These are phyloP conservation scores for Phytophthora lateralis DNA, from an alignment of 352 stramenopile species.

Conservation along the genomic window DNA sequence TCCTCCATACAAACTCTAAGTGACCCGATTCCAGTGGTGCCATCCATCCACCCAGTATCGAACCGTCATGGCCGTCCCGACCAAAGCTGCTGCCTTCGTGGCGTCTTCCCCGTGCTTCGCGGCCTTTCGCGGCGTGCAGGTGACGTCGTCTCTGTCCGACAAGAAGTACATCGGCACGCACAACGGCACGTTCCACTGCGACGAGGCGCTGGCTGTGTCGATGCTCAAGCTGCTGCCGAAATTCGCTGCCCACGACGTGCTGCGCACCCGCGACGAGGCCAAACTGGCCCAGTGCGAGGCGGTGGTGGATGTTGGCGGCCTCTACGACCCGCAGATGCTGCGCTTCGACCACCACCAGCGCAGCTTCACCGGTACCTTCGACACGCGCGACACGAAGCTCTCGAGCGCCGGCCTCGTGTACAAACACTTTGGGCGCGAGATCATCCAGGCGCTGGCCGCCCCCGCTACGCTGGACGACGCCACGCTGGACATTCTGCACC, in stretches of 20 bases:
- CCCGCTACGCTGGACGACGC: slow-evolving; percentile 59
- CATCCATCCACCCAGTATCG: slow-evolving; percentile 2
- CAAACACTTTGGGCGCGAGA: slow-evolving; percentile 97
- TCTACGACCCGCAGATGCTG: slow-evolving; percentile 90
- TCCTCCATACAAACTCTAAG: slow-evolving; percentile 13
- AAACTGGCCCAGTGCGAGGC: slow-evolving; percentile 94
- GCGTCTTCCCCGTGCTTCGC: slow-evolving; percentile 62
- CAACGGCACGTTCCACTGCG: slow-evolving; percentile 98
- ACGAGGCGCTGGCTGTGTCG: slow-evolving; percentile 97
- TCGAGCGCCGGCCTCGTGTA: slow-evolving; percentile 97
- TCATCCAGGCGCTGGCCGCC: slow-evolving; percentile 85
- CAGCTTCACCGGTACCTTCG: slow-evolving; percentile 88
- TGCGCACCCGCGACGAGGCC: slow-evolving; percentile 90
- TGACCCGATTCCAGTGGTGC: slow-evolving; percentile 28
- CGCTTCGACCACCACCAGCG: slow-evolving; percentile 99
- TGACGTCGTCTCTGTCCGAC: slow-evolving; percentile 52
- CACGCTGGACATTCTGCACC: slow-evolving; percentile 86
- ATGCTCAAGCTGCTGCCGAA: slow-evolving; percentile 95
- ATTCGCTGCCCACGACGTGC: slow-evolving; percentile 83
- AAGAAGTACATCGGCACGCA: slow-evolving; percentile 97
- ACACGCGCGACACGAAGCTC: slow-evolving; percentile 89
- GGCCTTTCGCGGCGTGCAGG: slow-evolving; percentile 58
- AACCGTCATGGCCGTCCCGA: slow-evolving; percentile 61
- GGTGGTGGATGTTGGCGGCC: slow-evolving; percentile 97
- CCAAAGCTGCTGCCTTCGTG: slow-evolving; percentile 70